phyloP scores from a whole-genome alignment of 73 alveolate species.

The Paramecium pentaurelia region DNA sequence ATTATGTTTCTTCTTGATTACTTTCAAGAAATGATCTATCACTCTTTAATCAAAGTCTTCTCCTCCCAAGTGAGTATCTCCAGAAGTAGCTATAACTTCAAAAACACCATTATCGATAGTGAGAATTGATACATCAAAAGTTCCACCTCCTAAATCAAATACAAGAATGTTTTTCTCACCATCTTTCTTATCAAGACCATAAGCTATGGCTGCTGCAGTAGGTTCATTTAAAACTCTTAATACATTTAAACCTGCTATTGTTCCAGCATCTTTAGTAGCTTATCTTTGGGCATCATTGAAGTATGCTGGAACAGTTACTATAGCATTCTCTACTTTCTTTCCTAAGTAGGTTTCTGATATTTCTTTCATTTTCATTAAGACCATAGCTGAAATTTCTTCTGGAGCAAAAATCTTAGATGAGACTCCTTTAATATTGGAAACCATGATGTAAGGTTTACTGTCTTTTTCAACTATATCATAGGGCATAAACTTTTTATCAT shows the following conservation, averaged over 20 bases:
- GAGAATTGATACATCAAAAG: conserved; percentile 88
- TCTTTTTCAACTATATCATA: background rate
- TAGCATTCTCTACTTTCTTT: conserved; percentile 74
- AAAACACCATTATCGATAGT: conserved; percentile 87
- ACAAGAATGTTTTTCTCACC: conserved; percentile 74
- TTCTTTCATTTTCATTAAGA: conserved; percentile 75
- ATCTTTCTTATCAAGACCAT: conserved; percentile 83
- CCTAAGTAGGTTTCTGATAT: conserved; percentile 78
- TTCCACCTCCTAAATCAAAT: conserved; percentile 91
- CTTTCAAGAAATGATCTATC: conserved; percentile 64
- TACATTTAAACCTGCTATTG: conserved; percentile 89
- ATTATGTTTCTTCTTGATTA: conserved; percentile 79
- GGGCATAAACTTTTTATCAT: conserved; percentile 75
- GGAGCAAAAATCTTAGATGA: conserved; percentile 74
- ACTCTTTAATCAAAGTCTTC: conserved; percentile 91
- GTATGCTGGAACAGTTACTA: conserved; percentile 85
- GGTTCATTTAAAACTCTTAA: conserved; percentile 91
- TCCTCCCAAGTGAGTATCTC: conserved; percentile 95
- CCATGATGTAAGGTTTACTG: conserved; percentile 62
- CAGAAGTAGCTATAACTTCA: conserved; percentile 90
- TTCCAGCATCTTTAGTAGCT: conserved; percentile 94
- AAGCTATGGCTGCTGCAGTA: conserved; percentile 95
- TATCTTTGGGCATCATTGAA: conserved; percentile 87
- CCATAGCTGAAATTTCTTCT: conserved; percentile 75
- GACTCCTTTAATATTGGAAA: conserved; percentile 89